Base-by-base conservation (phyloP, 1,139 yeast genomes). In the Suhomyces bokatorum region DNA sequence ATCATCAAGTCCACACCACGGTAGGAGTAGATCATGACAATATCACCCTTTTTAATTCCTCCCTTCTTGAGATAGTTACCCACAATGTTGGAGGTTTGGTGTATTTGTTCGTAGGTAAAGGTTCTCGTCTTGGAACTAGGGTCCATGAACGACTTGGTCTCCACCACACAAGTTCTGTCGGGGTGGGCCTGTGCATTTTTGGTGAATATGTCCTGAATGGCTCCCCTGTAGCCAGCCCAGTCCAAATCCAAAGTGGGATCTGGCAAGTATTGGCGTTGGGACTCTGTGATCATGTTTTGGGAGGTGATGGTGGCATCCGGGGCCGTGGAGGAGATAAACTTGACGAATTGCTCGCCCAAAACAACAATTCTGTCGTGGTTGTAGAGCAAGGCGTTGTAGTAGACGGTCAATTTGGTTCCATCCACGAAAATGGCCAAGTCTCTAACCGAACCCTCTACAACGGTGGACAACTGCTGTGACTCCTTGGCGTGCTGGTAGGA, bases 1-100 rank as follows among this genome's bases (percentile, higher is more conserved):
- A 93, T 87, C 80, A 93, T 89, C 54, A 93, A 75, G 62, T 93
- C 99, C 11, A 93, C 99, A 53, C 98, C 97, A 68, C 99, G 83
- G 59, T 93, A 87, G 27, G 99, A 97, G 64, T 95, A 93, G 51
- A 95, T 91, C 95, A 90, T 91, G 17, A 93, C 98, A 24, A 93
- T 90, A 63, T 93, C 98, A 40, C 98, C 99, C 57, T 86, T 78
- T 53, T 80, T 75, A 58, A 93, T 85, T 10, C 99, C 98, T 2
- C 87, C 80, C 35, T 78, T 69, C 50, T 88, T 83, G 57, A 93
- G 77, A 58, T 88, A 87, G 64, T 93, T 95, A 33, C 97, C 98
- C 14, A 93, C 90, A 28, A 90, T 78, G 58, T 95, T 93, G n/a
- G 98, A 90, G 2, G 97, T 93, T 62, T 88, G 86, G 63, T 93